Evolutionary conservation across 2,329 filamentous ascomycete species (phyloP).

Genomic region (Rhinocladiella similis): DNA sequence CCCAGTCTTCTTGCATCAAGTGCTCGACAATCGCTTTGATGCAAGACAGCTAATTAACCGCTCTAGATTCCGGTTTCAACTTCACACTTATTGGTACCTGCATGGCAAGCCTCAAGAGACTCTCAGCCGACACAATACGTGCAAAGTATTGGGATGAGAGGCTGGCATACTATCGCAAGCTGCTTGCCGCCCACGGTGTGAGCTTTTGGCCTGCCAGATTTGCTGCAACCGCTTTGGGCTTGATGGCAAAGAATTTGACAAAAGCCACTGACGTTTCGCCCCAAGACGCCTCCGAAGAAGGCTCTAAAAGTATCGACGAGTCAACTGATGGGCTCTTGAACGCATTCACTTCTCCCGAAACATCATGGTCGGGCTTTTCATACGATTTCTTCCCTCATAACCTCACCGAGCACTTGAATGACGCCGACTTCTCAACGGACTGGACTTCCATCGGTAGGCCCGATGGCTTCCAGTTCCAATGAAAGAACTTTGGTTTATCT

Average conservation of each 20-base stretch:
- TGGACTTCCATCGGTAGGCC: slow-evolving; percentile 1
- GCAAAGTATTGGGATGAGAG: slow-evolving; percentile 14
- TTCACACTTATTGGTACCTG: slow-evolving; percentile 15
- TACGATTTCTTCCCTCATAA: slow-evolving; percentile 20
- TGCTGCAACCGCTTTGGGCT: slow-evolving; percentile 12
- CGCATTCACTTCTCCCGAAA: slow-evolving; percentile 12
- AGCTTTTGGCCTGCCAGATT: slow-evolving; percentile 20
- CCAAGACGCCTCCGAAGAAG: neutral
- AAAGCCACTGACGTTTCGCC: slow-evolving; percentile 7
- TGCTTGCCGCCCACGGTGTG: slow-evolving; percentile 11
- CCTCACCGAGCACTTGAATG: slow-evolving; percentile 11
- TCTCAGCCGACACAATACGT: slow-evolving; percentile 10
- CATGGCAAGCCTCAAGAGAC: slow-evolving; percentile 18
- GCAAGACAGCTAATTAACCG: neutral
- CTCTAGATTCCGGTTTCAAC: slow-evolving; percentile 14
- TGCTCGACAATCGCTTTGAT: neutral
- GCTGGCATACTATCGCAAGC: slow-evolving; percentile 11
- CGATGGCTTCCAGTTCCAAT: slow-evolving; percentile 11
- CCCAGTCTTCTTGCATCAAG: neutral
- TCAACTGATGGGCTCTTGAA: slow-evolving; percentile 1
- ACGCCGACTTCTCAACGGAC: slow-evolving; percentile 9
- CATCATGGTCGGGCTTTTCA: slow-evolving; percentile 13
- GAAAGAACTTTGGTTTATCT: neutral
- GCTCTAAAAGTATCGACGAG: neutral
- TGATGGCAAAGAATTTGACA: slow-evolving; percentile 18